Evolutionary conservation across 2,329 filamentous ascomycete species (phyloP), one percentile per base, ranked within the genome.

Genomic region (Piedraia hortae): DNA sequence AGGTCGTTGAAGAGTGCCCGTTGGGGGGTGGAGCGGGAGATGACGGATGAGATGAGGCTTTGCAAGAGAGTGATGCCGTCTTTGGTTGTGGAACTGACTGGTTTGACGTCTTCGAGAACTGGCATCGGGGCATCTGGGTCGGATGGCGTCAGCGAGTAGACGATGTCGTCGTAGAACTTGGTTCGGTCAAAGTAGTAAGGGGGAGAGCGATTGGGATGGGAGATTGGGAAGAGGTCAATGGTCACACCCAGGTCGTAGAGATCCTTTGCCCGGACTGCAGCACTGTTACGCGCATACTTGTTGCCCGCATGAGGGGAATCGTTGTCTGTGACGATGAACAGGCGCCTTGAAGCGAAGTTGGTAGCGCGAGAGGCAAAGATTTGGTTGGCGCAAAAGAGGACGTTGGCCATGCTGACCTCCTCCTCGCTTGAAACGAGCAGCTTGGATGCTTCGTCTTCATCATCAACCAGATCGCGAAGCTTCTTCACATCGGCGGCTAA

Each of bases 251-350:
- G 53, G 39, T 97, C 85, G 40, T 91, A 93, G 11, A 97, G 45
- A 48, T 97, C 85, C 41, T 90, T 89, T 13, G 85, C 85, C 23
- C 80, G 63, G 4, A 85, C 75, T 4, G 74, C 68, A 3, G 85
- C 75, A 16, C 71, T 64, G 8, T 71, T 70, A 23, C 69, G 66
- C 14, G 69, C 54, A 5, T 59, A 53, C 45, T 80, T 85, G 40
- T 74, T 67, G 10, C 59, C 54, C 1, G 53, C 50, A 40, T 88
- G 74, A 3, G 85, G 85, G 31, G 78, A 59, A 41, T 93, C 85
- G 31, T 89, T 75, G 43, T 93, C 78, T 0, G 85, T 93, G 25
- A 97, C 75, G 30, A 97, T 64, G 46, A 97, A 97, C n/a, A 97
- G 50, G 15, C 85, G 63, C 28, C 82, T 59, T 4, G 82, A 93